phyloP scores from a whole-genome alignment of 2,329 filamentous ascomycete genomes.

The Elsinoe fawcettii region DNA sequence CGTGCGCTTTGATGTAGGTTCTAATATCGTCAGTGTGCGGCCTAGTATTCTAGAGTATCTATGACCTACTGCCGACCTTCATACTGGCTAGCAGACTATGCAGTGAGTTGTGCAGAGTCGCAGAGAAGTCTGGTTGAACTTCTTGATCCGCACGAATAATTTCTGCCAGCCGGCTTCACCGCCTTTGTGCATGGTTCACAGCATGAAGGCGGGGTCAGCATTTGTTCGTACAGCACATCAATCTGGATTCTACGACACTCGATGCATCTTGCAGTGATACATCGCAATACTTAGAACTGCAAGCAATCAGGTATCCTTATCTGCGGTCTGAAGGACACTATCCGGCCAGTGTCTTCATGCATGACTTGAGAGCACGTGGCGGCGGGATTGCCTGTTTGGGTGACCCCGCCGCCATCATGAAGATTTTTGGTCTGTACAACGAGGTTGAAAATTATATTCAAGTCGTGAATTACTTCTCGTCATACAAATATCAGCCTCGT shows the following conservation, averaged over 20 bases:
- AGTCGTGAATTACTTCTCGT: background rate
- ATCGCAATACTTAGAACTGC: too few relatives aligned
- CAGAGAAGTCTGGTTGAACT: background rate
- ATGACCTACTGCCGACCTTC: constrained; percentile 13
- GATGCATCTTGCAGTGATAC: too few relatives aligned
- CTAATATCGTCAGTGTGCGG: background rate
- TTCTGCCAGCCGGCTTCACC: constrained; percentile 6
- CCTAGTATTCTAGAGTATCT: background rate
- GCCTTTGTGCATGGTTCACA: background rate
- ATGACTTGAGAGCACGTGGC: too few relatives aligned
- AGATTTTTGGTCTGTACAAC: background rate
- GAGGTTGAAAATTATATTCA: background rate
- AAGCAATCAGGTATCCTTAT: too few relatives aligned
- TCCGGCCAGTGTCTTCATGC: too few relatives aligned
- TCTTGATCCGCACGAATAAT: background rate
- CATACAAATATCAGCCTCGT: background rate
- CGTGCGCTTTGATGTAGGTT: constrained; percentile 89
- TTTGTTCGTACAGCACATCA: too few relatives aligned
- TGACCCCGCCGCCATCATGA: background rate
- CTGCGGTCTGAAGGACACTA: too few relatives aligned
- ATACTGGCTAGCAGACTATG: background rate
- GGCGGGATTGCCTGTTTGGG: background rate
- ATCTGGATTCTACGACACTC: too few relatives aligned
- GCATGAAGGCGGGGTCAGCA: background rate
- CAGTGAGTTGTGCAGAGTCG: background rate